These are phyloP conservation scores for Claviceps sp. DNA, from an alignment of 2,329 filamentous ascomycete genomes.

Conservation along the genomic window DNA sequence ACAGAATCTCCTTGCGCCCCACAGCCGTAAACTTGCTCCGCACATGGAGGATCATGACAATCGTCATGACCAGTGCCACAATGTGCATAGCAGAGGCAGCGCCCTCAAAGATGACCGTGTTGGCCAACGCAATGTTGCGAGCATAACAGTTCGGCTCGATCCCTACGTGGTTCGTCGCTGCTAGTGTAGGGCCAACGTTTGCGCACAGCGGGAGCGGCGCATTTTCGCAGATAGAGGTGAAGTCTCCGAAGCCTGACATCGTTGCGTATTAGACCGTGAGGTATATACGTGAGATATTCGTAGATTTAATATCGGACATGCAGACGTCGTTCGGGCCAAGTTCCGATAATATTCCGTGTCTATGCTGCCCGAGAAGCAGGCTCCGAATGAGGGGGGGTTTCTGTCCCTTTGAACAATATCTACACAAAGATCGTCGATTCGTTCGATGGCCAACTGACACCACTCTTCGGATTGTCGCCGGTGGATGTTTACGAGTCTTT, in stretches of 20 bases:
- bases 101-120: constrained; percentile 96
- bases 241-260: constrained; percentile 80
- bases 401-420: not conserved
- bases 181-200: constrained; percentile 62
- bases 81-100: constrained; percentile 90
- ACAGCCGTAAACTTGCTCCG: constrained; percentile 97
- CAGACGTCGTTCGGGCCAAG: not conserved
- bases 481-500: not conserved
- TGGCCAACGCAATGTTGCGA: constrained; percentile 87
- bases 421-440: not conserved
- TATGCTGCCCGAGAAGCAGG: not conserved
- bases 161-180: constrained; percentile 54
- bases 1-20: constrained; percentile 59
- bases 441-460: not conserved
- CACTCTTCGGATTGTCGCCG: not conserved
- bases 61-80: constrained; percentile 76
- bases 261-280: constrained; percentile 15
- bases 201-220: constrained; percentile 79
- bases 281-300: constrained; percentile 9
- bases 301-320: not conserved
- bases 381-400: not conserved
- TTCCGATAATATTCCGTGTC: not conserved
- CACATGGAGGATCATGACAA: constrained; percentile 94
- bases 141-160: constrained; percentile 89
- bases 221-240: constrained; percentile 72